Base-by-base conservation (phyloP, 2,329 filamentous ascomycete genomes). In the Fusarium sp. region DNA sequence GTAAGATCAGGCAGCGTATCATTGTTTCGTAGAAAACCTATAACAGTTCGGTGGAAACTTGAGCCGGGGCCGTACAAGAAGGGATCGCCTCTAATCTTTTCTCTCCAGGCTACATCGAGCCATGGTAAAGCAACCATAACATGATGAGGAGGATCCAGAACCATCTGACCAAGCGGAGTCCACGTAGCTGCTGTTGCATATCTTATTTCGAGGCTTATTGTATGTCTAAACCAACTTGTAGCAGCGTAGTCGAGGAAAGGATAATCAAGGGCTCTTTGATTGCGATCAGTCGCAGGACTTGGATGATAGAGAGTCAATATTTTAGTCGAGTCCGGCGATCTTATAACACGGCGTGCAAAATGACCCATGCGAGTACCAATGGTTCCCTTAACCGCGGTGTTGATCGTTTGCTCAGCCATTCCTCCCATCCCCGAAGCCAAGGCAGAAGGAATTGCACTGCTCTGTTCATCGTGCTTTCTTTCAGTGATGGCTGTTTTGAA, bases 31-130 rank as follows among this genome's bases (percentile, higher is more conserved):
- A 19, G 19, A 19, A 19, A 19, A 19, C 19, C 32, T 10, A 34
- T 12, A 2, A n/a, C 32, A 6, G 32, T 34, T 25, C 3, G 24
- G 25, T 19, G 8, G 3, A 8, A 28, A 8, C 6, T 22, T 22
- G 11, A 25, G 2, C 13, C 5, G 13, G 13, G n/a, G 11, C 38
- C 38, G 26, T n/a, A 10, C 12, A 15, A 3, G 15, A 24, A 13
- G 15, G 11, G 2, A 1, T 43, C 0, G 0, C 7, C 28, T 13
- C 4, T 5, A 0, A 1, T 3, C 2, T 4, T 9, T 22, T 15
- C 7, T 7, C 45, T 46, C 52, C 44, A 61, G 6, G 1, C 5
- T 1, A 25, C 1, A 4, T 56, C 32, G 3, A 36, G 26, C 42
- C 28, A 45, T 1, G 35, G 24, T 1, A 44, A 13, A 2, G 13